phyloP scores from a whole-genome alignment of 2,329 filamentous ascomycete genomes.

The Fusarium sp. region DNA sequence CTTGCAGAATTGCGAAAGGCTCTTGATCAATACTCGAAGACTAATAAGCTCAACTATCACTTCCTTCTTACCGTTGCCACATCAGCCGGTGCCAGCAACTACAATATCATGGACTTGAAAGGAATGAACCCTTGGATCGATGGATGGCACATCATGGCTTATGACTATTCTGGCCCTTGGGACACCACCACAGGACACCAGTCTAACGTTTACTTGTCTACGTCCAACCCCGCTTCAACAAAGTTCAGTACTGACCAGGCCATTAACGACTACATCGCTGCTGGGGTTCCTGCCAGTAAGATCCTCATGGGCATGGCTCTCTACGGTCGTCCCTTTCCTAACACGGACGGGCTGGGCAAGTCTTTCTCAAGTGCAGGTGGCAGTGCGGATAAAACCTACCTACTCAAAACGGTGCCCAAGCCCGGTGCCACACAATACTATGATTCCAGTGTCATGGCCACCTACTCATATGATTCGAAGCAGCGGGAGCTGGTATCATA shows the following conservation, averaged over 20 bases:
- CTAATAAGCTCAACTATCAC: slow-evolving; percentile 60
- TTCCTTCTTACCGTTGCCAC: slow-evolving; percentile 68
- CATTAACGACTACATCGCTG: slow-evolving; percentile 65
- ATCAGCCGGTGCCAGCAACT: slow-evolving; percentile 65
- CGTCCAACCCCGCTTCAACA: slow-evolving; percentile 68
- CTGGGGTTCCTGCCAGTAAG: slow-evolving; percentile 73
- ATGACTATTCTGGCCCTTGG: slow-evolving; percentile 81
- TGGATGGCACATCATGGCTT: slow-evolving; percentile 76
- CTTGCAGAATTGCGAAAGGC: slow-evolving; percentile 53
- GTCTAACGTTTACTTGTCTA: slow-evolving; percentile 75
- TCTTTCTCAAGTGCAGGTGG: slow-evolving; percentile 74
- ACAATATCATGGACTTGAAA: slow-evolving; percentile 64
- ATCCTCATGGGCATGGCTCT: slow-evolving; percentile 83
- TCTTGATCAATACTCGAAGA: slow-evolving; percentile 60
- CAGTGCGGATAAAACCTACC: slow-evolving; percentile 78
- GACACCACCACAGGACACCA: slow-evolving; percentile 75
- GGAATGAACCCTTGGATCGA: slow-evolving; percentile 72
- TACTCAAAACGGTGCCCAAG: slow-evolving; percentile 80
- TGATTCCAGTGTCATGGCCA: slow-evolving; percentile 72
- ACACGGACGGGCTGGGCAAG: slow-evolving; percentile 77
- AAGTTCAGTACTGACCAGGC: slow-evolving; percentile 79
- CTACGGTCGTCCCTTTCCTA: slow-evolving; percentile 82
- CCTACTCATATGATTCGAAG: slow-evolving; percentile 77
- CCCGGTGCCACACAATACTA: slow-evolving; percentile 69
- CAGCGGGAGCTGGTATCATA: slow-evolving; percentile 78